phyloP scores from a whole-genome alignment of 495 filamentous ascomycete species.

The Terfezia claveryi region DNA sequence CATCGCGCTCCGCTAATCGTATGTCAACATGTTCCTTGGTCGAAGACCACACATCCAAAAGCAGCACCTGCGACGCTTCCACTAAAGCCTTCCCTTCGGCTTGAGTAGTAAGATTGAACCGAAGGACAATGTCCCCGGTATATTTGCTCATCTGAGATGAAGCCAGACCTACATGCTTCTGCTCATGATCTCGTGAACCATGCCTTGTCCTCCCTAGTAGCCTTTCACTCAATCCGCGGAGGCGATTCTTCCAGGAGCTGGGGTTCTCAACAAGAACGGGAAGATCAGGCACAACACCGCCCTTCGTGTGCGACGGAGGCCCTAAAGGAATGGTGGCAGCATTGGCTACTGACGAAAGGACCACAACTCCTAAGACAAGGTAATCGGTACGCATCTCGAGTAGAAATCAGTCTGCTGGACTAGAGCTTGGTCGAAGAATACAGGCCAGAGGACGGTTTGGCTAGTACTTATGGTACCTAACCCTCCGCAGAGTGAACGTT shows the following conservation, averaged over 20 bases:
- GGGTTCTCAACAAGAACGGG: background rate
- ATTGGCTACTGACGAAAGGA: background rate
- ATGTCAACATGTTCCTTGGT: slow-evolving; percentile 73
- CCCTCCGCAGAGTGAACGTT: too few relatives aligned
- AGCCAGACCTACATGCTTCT: slow-evolving; percentile 20
- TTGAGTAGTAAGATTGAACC: slow-evolving; percentile 53
- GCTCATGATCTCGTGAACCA: slow-evolving; percentile 1
- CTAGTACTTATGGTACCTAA: too few relatives aligned
- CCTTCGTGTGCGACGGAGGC: background rate
- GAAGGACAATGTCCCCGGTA: slow-evolving; percentile 60
- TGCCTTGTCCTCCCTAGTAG: background rate
- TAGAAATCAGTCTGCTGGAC: too few relatives aligned
- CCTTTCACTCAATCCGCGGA: slow-evolving; percentile 22
- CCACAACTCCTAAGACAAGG: background rate
- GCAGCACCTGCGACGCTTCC: slow-evolving; percentile 48
- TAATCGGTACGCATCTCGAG: background rate
- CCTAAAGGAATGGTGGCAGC: background rate
- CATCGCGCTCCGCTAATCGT: slow-evolving; percentile 50
- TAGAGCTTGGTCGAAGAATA: too few relatives aligned
- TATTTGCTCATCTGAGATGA: slow-evolving; percentile 42
- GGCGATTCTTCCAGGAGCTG: slow-evolving; percentile 22
- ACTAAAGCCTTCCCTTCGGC: slow-evolving; percentile 53
- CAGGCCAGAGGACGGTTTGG: too few relatives aligned
- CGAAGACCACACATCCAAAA: slow-evolving; percentile 80
- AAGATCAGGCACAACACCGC: background rate